phyloP scores from a whole-genome alignment of 306 rosid genomes.

The Trifolium pratense region DNA sequence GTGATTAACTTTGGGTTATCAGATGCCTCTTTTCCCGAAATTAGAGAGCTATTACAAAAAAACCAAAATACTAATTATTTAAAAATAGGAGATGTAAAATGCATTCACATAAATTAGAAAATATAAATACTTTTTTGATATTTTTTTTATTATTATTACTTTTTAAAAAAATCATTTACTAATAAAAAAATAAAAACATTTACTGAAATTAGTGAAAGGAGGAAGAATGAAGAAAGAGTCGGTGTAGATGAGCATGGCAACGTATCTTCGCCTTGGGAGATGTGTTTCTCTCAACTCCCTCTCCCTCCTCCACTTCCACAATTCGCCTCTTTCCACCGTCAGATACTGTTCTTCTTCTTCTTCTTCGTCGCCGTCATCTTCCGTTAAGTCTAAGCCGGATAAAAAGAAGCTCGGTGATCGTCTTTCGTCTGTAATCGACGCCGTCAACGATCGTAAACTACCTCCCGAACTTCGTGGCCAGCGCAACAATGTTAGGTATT shows the following conservation, averaged over 20 bases:
- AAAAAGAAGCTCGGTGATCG: conserved; percentile 73
- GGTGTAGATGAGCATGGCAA: conserved; percentile 49
- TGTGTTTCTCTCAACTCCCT: conserved; percentile 6
- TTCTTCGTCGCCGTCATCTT: conserved; percentile 40
- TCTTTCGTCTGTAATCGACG: conserved; percentile 73
- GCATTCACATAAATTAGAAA: too few relatives aligned
- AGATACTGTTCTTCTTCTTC: conserved; percentile 49
- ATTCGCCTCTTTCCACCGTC: conserved; percentile 35
- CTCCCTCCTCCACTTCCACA: conserved; percentile 37
- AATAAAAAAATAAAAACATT: too few relatives aligned
- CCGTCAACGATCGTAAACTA: conserved; percentile 77
- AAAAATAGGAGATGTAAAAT: too few relatives aligned
- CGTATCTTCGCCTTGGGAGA: conserved; percentile 53
- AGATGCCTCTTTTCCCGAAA: too few relatives aligned
- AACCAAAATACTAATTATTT: too few relatives aligned
- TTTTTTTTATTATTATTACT: too few relatives aligned
- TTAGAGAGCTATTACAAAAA: too few relatives aligned
- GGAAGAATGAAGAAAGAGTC: background rate
- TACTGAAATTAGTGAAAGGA: background rate
- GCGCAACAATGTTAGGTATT: conserved; percentile 78
- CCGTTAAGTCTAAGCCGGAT: conserved; percentile 59
- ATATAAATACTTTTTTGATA: too few relatives aligned
- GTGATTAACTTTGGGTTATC: too few relatives aligned
- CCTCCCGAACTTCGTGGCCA: conserved; percentile 92
- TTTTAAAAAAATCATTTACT: too few relatives aligned